Percentiles rank a stretch among this genome's conserved stretches.
Conservation (phyloP, 1,284 basidiomycete species). For the Vanrija sp. region DNA sequence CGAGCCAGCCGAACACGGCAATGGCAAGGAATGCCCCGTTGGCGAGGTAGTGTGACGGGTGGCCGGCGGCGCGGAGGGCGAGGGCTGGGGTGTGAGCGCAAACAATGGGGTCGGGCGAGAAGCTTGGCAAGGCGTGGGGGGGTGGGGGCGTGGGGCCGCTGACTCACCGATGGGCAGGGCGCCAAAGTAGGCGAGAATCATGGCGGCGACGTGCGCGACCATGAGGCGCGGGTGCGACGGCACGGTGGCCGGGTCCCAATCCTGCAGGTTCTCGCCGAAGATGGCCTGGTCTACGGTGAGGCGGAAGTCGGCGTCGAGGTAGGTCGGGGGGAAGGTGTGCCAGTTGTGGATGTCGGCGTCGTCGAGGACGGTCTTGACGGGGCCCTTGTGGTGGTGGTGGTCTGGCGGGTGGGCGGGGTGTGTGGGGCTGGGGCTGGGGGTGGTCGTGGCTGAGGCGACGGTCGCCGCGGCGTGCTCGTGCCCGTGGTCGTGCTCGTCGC, state of each 20-base stretch:
- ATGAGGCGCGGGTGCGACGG: conserved; percentile 31
- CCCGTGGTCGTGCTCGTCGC: not conserved
- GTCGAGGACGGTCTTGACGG: conserved; percentile 28
- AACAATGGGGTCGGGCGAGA: no score
- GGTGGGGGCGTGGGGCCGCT: not conserved
- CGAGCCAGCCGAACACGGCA: conserved; percentile 37
- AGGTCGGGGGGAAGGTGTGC: conserved; percentile 39
- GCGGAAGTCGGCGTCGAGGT: conserved; percentile 39
- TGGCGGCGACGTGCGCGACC: conserved; percentile 28
- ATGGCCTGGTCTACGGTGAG: conserved; percentile 33
- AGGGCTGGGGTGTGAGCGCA: conserved; percentile 23
- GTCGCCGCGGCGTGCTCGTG: not conserved
- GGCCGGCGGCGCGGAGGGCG: conserved; percentile 35
- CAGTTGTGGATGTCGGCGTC: conserved; percentile 33
- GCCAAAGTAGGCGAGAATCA: conserved; percentile 38
- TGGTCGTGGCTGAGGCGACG: not conserved
- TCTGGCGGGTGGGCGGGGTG: conserved; percentile 13
- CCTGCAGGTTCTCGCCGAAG: conserved; percentile 40
- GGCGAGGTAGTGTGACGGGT: conserved; percentile 35
- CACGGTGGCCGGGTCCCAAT: conserved; percentile 28
- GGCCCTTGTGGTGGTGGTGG: conserved; percentile 28
- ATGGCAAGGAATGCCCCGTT: conserved; percentile 29
- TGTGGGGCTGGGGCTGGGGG: not conserved
- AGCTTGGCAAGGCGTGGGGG: not conserved
- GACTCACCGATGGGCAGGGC: conserved; percentile 36